Evolutionary conservation across 148 eudicot species (phyloP), one percentile per base, ranked within the genome.

Genomic region (Rhododendron ferrugineum): DNA sequence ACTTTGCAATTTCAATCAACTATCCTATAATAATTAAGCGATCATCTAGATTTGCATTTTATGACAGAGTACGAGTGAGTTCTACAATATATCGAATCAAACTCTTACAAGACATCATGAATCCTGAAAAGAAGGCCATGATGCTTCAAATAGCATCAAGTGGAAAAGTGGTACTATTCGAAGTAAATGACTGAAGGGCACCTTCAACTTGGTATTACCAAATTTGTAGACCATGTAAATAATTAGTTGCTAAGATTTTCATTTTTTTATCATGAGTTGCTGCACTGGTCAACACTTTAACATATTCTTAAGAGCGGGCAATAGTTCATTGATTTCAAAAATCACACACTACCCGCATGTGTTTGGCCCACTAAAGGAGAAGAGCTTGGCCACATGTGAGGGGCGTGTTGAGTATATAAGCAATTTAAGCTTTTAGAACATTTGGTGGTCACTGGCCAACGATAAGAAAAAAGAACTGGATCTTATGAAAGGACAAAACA

Each of bases 71-170:
- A 26, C 1, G 66, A 40, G 86, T 79, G 36, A 77, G 36, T 54
- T 73, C 20, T 14, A 50, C 56, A 85, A 36, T 15, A 5, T 37
- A 28, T 42, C 6, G 42, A 49, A 80, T 66, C 68, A 79, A 81
- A 72, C 54, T 28, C 62, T 20, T 4, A 72, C 82, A 58, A 22
- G 52, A 76, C 6, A 58, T 36, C 58, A 22, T 56, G 49, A n/a
- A 37, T 72, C 47, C 30, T 70, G 78, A 49, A 49, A 44, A 68
- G 40, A 83, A 70, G 56, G 58, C 42, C 47, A 26, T 42, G 56
- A 68, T 82, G 56, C 44, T 82, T 82, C 58, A 66, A 82, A 82
- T 18, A 62, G 40, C 34, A 11, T 79, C 28, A 37, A 40, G 68
- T 16, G 58, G 10, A 66, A 18, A 66, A 26, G 58, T 40, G 50